Percentiles rank a stretch among this genome's conserved stretches.
Evolutionary conservation across 108 stramenopile species (phyloP).

Genomic region (Skeletonema tropicum): DNA sequence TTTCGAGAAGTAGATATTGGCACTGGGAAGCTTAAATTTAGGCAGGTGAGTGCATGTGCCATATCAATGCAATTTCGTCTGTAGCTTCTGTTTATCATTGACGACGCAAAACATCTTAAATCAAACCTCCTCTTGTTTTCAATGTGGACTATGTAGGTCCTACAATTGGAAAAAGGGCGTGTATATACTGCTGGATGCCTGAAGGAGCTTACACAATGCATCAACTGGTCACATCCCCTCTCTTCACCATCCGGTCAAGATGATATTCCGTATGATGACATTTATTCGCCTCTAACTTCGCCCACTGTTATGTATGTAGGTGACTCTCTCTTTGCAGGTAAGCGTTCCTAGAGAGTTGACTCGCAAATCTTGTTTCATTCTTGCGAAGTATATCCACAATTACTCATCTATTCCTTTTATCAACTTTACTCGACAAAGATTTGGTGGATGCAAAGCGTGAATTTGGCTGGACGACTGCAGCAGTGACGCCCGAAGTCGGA

Average conservation of each 20-base stretch:
- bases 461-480: conserved; percentile 91
- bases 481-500: conserved; percentile 83
- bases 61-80: background rate
- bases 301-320: conserved; percentile 94
- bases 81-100: background rate
- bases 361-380: background rate
- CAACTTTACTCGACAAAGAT: conserved; percentile 48
- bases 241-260: conserved; percentile 7
- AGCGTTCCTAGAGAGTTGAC: background rate
- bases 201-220: conserved; percentile 66
- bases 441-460: conserved; percentile 94
- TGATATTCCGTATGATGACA: conserved; percentile 31
- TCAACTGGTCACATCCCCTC: conserved; percentile 59
- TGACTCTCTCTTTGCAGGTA: conserved; percentile 91
- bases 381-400: background rate
- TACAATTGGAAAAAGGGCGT: conserved; percentile 51
- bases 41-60: conserved; percentile 45
- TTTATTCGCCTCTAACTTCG: conserved; percentile 49
- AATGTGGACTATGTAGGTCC: conserved; percentile 40
- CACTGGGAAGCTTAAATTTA: conserved; percentile 67
- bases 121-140: background rate
- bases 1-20: conserved; percentile 83
- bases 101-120: background rate
- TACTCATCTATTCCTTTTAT: background rate
- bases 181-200: conserved; percentile 89